These are phyloP conservation scores for Lippia alba DNA, from an alignment of 305 asterid genomes.

Conservation along the genomic window DNA sequence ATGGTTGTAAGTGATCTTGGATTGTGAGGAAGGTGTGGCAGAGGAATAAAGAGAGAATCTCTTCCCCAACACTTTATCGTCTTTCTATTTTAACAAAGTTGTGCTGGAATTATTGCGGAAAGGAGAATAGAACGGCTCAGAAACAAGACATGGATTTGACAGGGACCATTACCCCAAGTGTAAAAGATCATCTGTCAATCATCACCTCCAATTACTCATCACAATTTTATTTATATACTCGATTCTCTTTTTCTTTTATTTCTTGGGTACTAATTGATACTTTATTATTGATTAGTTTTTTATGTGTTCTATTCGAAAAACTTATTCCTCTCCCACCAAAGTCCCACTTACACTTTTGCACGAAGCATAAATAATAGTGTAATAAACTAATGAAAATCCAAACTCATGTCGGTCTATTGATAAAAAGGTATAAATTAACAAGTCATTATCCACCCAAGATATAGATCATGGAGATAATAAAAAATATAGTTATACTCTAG, in stretches of 20 bases:
- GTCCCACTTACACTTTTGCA: conserved; percentile 27
- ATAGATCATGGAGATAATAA: no score
- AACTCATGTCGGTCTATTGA: no score
- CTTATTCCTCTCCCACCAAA: conserved; percentile 47
- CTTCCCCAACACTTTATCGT: conserved; percentile 42
- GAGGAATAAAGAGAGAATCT: conserved; percentile 45
- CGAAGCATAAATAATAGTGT: conserved; percentile 14
- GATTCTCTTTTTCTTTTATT: conserved; percentile 29
- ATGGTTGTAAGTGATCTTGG: neutral
- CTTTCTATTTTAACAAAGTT: conserved; percentile 29
- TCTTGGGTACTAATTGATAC: conserved; percentile 39
- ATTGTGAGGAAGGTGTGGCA: conserved; percentile 15
- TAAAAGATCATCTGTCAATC: conserved; percentile 46
- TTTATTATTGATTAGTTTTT: conserved; percentile 10
- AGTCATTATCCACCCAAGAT: no score
- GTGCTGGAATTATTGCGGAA: conserved; percentile 32
- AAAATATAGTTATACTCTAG: no score
- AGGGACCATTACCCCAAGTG: conserved; percentile 32
- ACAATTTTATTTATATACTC: neutral
- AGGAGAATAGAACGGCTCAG: conserved; percentile 39
- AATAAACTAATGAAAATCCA: no score
- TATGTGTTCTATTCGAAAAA: conserved; percentile 24
- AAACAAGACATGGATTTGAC: conserved; percentile 42
- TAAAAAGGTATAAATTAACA: no score
- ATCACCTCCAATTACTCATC: conserved; percentile 21